Conservation (phyloP, 495 filamentous ascomycete genomes). For the Xylaria bambusicola region DNA sequence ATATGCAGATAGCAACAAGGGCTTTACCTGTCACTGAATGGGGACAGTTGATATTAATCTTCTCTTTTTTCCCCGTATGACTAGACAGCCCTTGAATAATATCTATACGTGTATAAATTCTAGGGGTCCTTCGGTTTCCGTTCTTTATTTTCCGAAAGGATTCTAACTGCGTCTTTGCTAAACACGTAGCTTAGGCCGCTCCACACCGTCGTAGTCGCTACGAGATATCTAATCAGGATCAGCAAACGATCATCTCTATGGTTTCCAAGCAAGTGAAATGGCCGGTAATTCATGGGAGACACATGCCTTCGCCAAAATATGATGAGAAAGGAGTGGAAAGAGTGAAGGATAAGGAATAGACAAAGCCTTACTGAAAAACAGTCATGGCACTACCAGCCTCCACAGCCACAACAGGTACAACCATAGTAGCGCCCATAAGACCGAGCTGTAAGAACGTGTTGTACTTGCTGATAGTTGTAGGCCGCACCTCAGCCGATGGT, state of each 20-base stretch:
- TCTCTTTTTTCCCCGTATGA: no score
- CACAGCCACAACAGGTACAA: constrained; percentile 64
- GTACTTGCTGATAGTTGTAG: constrained; percentile 87
- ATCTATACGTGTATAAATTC: no score
- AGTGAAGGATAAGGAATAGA: no score
- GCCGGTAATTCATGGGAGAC: no score
- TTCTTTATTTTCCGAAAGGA: constrained; percentile 54
- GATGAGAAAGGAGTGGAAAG: no score
- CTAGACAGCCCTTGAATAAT: no score
- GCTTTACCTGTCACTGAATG: no score
- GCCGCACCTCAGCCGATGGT: constrained; percentile 88
- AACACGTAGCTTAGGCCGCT: constrained; percentile 82
- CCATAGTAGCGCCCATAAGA: constrained; percentile 75
- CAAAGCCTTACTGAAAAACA: constrained; percentile 68
- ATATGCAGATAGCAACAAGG: no score
- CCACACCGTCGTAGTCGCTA: constrained; percentile 81
- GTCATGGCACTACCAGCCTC: constrained; percentile 60
- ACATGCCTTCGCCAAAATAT: no score
- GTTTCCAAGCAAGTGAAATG: no score
- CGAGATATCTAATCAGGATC: constrained; percentile 58
- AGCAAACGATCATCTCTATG: no score
- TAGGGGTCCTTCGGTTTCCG: constrained; percentile 26
- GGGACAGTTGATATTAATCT: no score
- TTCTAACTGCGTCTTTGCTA: constrained; percentile 79
- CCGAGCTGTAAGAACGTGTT: constrained; percentile 82